phyloP scores from a whole-genome alignment of 2,329 filamentous ascomycete species.

The Phialocephala sp. region DNA sequence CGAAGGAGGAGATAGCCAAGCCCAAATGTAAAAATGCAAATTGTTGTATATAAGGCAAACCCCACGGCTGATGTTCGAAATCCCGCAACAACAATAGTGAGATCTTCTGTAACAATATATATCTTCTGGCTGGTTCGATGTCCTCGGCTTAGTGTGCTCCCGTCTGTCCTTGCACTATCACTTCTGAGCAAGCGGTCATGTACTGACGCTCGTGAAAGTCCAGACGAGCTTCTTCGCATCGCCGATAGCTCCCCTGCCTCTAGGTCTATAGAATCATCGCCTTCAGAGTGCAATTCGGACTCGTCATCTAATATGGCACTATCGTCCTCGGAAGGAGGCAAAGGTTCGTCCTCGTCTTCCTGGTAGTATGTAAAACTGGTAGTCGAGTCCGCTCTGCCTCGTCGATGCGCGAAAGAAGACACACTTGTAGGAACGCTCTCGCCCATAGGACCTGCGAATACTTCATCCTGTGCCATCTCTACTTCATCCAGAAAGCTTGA shows the following conservation, averaged over 20 bases:
- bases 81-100: constrained; percentile 91
- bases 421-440: constrained; percentile 95
- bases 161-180: constrained; percentile 72
- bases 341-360: constrained; percentile 62
- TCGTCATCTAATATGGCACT: constrained; percentile 47
- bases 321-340: constrained; percentile 46
- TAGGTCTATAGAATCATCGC: constrained; percentile 40
- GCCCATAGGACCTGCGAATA: constrained; percentile 90
- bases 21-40: constrained; percentile 77
- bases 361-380: constrained; percentile 91
- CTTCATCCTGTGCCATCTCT: constrained; percentile 98
- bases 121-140: constrained; percentile 84
- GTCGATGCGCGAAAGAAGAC: constrained; percentile 88
- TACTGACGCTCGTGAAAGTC: constrained; percentile 59
- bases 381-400: constrained; percentile 79
- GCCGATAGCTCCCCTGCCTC: constrained; percentile 45
- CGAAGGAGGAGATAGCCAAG: constrained; percentile 83
- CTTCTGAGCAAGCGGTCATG: constrained; percentile 72
- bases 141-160: constrained; percentile 63
- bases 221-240: constrained; percentile 69
- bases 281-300: constrained; percentile 41
- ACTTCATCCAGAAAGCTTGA: constrained; percentile 90
- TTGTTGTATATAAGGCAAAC: constrained; percentile 67
- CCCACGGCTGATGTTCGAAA: constrained; percentile 80
- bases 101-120: constrained; percentile 90